These are phyloP conservation scores for Magnaporthiopsis incrustans DNA, from an alignment of 2,329 filamentous ascomycete genomes.

Conservation along the genomic window DNA sequence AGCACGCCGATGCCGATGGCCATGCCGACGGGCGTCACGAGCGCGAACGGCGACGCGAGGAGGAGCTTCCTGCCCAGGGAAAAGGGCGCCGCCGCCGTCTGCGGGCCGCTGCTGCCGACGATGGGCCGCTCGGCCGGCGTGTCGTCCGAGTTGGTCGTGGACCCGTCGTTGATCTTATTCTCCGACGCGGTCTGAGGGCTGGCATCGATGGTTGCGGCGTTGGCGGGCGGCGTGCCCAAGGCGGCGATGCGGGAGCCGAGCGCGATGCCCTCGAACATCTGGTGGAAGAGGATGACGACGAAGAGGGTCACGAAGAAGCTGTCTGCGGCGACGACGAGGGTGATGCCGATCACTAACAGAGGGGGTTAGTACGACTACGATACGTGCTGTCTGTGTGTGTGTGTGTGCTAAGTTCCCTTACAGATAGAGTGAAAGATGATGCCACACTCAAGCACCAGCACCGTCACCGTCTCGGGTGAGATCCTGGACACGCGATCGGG, in stretches of 20 bases:
- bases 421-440: conserved; percentile 68
- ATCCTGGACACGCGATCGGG: conserved; percentile 13
- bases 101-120: conserved; percentile 7
- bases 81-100: conserved; percentile 16
- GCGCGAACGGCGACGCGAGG: conserved; percentile 56
- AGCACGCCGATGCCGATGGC: conserved; percentile 69
- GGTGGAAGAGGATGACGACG: conserved; percentile 67
- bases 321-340: conserved; percentile 52
- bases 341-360: conserved; percentile 51
- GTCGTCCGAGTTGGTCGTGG: conserved; percentile 6
- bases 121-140: conserved; percentile 10
- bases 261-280: conserved; percentile 70
- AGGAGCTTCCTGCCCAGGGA: conserved; percentile 44
- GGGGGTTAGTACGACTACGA: too few relatives aligned
- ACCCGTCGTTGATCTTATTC: background rate
- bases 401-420: conserved; percentile 32
- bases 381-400: too few relatives aligned
- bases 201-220: conserved; percentile 8
- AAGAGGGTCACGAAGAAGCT: conserved; percentile 49
- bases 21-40: conserved; percentile 73
- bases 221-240: conserved; percentile 27
- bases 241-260: conserved; percentile 63
- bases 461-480: conserved; percentile 44
- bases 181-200: background rate
- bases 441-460: conserved; percentile 64